Evolutionary conservation across 2,329 filamentous ascomycete species (phyloP).

Genomic region (Alternaria sp.): DNA sequence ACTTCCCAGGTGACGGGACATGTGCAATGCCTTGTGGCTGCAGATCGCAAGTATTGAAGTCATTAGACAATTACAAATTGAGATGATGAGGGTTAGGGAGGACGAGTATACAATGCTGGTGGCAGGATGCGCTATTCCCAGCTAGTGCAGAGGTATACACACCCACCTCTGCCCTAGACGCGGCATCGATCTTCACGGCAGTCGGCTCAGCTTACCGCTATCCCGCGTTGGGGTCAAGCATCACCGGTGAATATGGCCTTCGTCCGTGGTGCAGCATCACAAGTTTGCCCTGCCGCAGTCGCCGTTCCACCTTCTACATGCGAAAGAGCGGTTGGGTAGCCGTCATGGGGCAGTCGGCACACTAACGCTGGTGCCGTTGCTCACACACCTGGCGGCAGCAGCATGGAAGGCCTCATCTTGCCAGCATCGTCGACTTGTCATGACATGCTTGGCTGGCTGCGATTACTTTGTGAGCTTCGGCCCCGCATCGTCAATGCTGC

Average conservation of each 20-base stretch:
- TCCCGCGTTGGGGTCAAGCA: slow-evolving; percentile 36
- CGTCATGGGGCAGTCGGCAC: slow-evolving; percentile 1
- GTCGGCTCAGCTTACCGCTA: slow-evolving; percentile 38
- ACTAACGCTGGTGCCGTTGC: slow-evolving; percentile 7
- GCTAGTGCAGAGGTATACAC: slow-evolving; percentile 27
- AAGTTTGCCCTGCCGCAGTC: slow-evolving; percentile 12
- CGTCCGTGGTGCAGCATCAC: slow-evolving; percentile 3
- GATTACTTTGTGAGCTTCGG: slow-evolving; percentile 22
- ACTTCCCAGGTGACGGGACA: background rate
- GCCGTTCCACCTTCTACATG: slow-evolving; percentile 15
- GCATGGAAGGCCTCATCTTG: background rate
- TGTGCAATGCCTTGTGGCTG: slow-evolving; percentile 7
- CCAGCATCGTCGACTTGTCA: background rate
- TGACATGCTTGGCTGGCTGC: slow-evolving; percentile 1
- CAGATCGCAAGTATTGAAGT: slow-evolving; percentile 6
- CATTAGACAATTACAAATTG: slow-evolving; percentile 18
- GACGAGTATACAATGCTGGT: slow-evolving; percentile 13
- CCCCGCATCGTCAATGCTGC: slow-evolving; percentile 36
- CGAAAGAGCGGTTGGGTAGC: slow-evolving; percentile 9
- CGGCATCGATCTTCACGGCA: slow-evolving; percentile 23
- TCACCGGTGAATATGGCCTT: slow-evolving; percentile 8
- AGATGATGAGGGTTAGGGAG: slow-evolving; percentile 11
- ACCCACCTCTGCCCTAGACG: slow-evolving; percentile 22
- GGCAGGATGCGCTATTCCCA: slow-evolving; percentile 26
- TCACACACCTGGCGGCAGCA: background rate